phyloP scores from a whole-genome alignment of 345 rosid genomes.

The Pistacia vera region DNA sequence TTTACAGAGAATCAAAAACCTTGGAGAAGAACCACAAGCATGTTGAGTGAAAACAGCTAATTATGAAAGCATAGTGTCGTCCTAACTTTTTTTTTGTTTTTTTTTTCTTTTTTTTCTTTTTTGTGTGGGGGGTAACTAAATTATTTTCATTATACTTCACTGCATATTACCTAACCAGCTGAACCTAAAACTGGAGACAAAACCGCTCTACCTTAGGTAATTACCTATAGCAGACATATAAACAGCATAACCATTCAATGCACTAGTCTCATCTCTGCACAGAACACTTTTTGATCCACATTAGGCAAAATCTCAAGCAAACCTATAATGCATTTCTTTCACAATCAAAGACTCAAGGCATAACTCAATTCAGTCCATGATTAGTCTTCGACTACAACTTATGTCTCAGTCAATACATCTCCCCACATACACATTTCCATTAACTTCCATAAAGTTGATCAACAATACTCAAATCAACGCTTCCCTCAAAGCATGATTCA shows the following conservation, averaged over 20 bases:
- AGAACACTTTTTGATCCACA: not conserved
- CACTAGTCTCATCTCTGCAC: not conserved
- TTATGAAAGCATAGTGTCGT: not conserved
- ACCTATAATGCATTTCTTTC: not conserved
- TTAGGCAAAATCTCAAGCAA: conserved; percentile 12
- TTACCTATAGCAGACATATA: not conserved
- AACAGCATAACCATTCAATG: not conserved
- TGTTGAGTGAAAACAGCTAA: not conserved
- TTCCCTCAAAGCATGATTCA: not conserved
- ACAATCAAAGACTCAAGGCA: not conserved
- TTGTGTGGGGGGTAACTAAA: no score
- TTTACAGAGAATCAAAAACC: not conserved
- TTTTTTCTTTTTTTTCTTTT: no score
- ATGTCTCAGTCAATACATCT: not conserved
- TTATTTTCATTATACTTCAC: no score
- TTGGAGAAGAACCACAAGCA: not conserved
- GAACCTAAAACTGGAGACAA: not conserved
- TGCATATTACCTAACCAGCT: not conserved
- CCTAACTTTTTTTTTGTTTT: not conserved
- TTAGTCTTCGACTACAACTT: not conserved
- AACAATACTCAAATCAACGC: not conserved
- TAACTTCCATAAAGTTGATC: not conserved
- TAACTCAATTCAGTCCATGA: not conserved
- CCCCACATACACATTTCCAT: conserved; percentile 3
- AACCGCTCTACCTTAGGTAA: not conserved